Evolutionary conservation across 169 alveolate genomes (phyloP).

Genomic region (Plasmodium vivax): DNA sequence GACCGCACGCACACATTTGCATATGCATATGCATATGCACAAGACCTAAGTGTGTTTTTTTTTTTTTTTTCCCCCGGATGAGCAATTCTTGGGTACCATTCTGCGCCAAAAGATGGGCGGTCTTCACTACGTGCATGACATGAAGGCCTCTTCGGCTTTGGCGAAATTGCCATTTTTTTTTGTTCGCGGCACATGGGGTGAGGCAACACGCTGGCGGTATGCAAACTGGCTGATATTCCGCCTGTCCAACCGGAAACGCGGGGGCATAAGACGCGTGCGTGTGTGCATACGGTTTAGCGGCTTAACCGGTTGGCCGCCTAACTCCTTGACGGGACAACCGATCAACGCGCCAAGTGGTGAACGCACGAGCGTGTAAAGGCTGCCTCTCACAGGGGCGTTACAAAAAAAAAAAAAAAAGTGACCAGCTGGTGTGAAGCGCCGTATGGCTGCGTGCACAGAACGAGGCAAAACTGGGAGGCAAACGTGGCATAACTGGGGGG

Average conservation of each 20-base stretch:
- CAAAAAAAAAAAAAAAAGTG: not conserved
- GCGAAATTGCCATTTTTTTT: not conserved
- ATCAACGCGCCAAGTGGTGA: not conserved
- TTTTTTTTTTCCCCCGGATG: constrained; percentile 4
- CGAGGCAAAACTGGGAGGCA: not conserved
- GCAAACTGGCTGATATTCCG: not conserved
- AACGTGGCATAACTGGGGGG: not conserved
- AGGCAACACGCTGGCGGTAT: not conserved
- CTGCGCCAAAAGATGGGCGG: not conserved
- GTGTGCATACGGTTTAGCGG: not conserved
- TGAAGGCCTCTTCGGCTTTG: not conserved
- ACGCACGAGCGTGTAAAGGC: not conserved
- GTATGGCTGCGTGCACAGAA: not conserved
- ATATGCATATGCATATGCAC: constrained; percentile 51
- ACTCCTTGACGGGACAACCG: not conserved
- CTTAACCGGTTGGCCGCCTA: not conserved
- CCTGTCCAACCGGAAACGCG: not conserved
- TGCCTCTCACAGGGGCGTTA: not conserved
- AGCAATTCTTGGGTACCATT: not conserved
- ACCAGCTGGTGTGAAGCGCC: not conserved
- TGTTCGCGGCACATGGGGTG: not conserved
- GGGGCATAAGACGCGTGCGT: not conserved
- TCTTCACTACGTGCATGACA: not conserved
- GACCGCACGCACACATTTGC: constrained; percentile 56
- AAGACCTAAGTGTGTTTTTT: constrained; percentile 1